Conservation (phyloP, 371 early-diverging fungal genomes). For the Rhizopus arrhizus region DNA sequence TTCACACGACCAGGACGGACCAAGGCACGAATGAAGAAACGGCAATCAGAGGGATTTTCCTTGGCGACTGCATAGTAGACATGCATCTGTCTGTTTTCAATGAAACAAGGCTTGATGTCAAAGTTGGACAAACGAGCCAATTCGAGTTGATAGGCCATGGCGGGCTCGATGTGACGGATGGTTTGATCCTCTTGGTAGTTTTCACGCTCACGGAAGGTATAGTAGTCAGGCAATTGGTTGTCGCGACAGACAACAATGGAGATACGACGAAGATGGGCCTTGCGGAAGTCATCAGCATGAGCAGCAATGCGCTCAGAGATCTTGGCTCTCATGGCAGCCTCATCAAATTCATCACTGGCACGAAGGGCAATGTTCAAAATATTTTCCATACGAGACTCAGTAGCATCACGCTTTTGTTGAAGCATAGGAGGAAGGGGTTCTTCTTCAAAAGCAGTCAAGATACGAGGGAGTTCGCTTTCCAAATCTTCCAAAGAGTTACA, state of each 20-base stretch:
- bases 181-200: slow-evolving; percentile 90
- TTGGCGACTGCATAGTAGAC: slow-evolving; percentile 95
- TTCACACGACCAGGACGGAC: slow-evolving; percentile 89
- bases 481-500: slow-evolving; percentile 59
- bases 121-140: slow-evolving; percentile 91
- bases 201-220: slow-evolving; percentile 91
- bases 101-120: slow-evolving; percentile 92
- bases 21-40: slow-evolving; percentile 97
- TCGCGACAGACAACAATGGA: slow-evolving; percentile 86
- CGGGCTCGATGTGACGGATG: slow-evolving; percentile 97
- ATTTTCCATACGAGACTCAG: slow-evolving; percentile 60
- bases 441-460: slow-evolving; percentile 58
- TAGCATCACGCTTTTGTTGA: slow-evolving; percentile 22
- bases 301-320: slow-evolving; percentile 61
- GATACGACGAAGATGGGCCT: slow-evolving; percentile 84
- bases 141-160: slow-evolving; percentile 96
- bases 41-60: slow-evolving; percentile 89
- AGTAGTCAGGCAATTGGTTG: slow-evolving; percentile 87
- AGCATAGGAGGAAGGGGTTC: slow-evolving; percentile 46
- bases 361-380: slow-evolving; percentile 82
- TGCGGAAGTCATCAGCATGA: slow-evolving; percentile 65
- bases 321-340: slow-evolving; percentile 65
- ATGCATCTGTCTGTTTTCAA: slow-evolving; percentile 91
- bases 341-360: slow-evolving; percentile 61
- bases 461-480: slow-evolving; percentile 51